phyloP scores from a whole-genome alignment of 2,329 filamentous ascomycete genomes.

The Colletotrichum trifolii region DNA sequence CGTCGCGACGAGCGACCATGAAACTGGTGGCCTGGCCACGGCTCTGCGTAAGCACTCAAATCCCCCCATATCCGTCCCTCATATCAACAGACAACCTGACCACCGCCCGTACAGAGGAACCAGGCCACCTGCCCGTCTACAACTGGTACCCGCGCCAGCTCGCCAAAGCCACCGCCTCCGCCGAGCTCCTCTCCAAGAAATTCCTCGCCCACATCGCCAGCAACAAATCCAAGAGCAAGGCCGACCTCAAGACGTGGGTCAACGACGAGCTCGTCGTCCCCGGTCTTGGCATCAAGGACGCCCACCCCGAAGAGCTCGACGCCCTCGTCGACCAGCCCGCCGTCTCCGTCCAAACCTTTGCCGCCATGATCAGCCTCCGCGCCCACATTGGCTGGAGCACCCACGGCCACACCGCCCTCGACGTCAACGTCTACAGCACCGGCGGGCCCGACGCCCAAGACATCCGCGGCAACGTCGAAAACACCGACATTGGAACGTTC shows the following conservation, averaged over 20 bases:
- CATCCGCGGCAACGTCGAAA: slow-evolving; percentile 90
- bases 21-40: slow-evolving; percentile 88
- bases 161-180: slow-evolving; percentile 79
- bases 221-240: slow-evolving; percentile 43
- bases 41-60: slow-evolving; percentile 72
- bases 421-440: slow-evolving; percentile 96
- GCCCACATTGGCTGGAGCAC: slow-evolving; percentile 95
- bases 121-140: slow-evolving; percentile 65
- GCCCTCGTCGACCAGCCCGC: slow-evolving; percentile 69
- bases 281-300: slow-evolving; percentile 82
- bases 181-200: slow-evolving; percentile 74
- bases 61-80: slow-evolving; percentile 2
- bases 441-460: slow-evolving; percentile 71
- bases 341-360: slow-evolving; percentile 69
- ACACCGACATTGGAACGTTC: slow-evolving; percentile 90
- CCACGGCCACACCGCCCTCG: slow-evolving; percentile 91
- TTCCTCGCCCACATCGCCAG: slow-evolving; percentile 69
- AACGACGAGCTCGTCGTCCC: slow-evolving; percentile 73
- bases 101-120: slow-evolving; percentile 53
- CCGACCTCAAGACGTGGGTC: slow-evolving; percentile 71
- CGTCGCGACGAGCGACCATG: slow-evolving; percentile 93
- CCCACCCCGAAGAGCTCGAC: slow-evolving; percentile 76
- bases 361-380: slow-evolving; percentile 87
- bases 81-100: slow-evolving; percentile 47
- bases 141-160: slow-evolving; percentile 87